phyloP scores from a whole-genome alignment of 371 early-diverging fungal species.

The Syncephalastrum monosporum region DNA sequence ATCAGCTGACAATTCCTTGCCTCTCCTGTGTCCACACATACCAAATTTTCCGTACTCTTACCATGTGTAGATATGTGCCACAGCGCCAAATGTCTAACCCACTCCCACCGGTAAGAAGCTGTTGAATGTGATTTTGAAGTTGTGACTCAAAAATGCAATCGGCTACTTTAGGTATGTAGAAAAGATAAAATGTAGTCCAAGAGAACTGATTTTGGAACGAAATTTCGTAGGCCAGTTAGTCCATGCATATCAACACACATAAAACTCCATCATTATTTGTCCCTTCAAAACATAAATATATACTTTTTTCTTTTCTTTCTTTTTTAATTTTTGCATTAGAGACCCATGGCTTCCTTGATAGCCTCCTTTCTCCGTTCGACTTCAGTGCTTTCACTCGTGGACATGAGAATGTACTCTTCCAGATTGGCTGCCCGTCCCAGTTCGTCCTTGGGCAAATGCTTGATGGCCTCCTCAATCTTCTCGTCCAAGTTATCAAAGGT shows the following conservation, averaged over 20 bases:
- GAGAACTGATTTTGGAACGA: too few relatives aligned
- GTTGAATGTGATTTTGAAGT: too few relatives aligned
- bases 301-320: slow-evolving; percentile 7
- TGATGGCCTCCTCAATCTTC: slow-evolving; percentile 29
- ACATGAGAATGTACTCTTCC: slow-evolving; percentile 31
- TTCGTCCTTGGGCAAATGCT: slow-evolving; percentile 16
- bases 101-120: too few relatives aligned
- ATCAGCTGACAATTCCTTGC: too few relatives aligned
- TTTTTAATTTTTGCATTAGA: slow-evolving; percentile 18
- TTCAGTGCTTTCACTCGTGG: slow-evolving; percentile 22
- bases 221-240: background rate
- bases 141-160: too few relatives aligned
- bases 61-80: too few relatives aligned
- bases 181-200: too few relatives aligned
- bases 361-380: slow-evolving; percentile 40
- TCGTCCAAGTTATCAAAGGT: slow-evolving; percentile 49
- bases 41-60: too few relatives aligned
- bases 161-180: too few relatives aligned
- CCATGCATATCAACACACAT: background rate
- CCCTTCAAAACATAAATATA: background rate
- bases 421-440: slow-evolving; percentile 23
- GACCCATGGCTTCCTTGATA: slow-evolving; percentile 44
- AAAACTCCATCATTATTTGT: background rate
- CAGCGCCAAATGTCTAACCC: too few relatives aligned
- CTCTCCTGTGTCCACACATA: too few relatives aligned